A percentile compares a stretch with the other conserved stretches of the same genome.
phyloP scores from a whole-genome alignment of 768 basidiomycete species.

The Lyophyllum shimeji region DNA sequence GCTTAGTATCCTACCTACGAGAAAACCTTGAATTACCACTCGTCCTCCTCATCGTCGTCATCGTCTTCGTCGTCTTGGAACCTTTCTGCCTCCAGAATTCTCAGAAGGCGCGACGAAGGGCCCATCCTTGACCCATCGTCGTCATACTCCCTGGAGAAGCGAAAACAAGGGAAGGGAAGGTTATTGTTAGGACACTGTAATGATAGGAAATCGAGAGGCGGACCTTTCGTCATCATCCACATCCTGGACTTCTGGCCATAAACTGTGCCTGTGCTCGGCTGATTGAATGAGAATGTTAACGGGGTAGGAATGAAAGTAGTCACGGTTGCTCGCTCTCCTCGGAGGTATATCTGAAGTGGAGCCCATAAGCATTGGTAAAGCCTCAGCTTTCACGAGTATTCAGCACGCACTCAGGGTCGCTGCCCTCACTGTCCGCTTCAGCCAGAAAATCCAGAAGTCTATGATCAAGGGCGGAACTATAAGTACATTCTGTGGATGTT shows the following conservation, averaged over 20 bases:
- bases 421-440: neutral
- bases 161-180: neutral
- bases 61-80: neutral
- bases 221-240: neutral
- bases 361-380: neutral
- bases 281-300: neutral
- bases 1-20: neutral
- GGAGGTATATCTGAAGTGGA: neutral
- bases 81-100: constrained; percentile 5
- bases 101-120: constrained; percentile 10
- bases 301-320: neutral
- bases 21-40: neutral
- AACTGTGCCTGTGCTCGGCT: neutral
- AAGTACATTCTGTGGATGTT: neutral
- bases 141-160: constrained; percentile 1
- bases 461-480: neutral
- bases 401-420: neutral
- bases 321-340: constrained; percentile 10
- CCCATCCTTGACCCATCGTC: constrained; percentile 15
- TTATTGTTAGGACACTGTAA: neutral
- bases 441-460: neutral
- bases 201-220: neutral
- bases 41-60: neutral
- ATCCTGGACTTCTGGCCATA: neutral
- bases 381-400: neutral